Conservation (phyloP, 106 monocot genomes). For the Dendrobium catenatum region DNA sequence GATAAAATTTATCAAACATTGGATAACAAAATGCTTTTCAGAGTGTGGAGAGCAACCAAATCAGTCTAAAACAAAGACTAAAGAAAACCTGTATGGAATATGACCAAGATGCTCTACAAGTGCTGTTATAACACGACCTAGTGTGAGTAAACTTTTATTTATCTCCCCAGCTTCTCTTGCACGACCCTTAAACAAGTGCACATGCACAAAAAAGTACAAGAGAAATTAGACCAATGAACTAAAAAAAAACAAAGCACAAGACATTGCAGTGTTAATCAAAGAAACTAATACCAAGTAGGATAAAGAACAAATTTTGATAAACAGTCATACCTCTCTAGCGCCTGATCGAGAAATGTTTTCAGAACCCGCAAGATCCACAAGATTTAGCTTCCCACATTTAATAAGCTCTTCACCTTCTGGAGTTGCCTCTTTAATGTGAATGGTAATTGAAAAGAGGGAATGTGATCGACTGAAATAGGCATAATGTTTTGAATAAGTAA, state of each 20-base stretch:
- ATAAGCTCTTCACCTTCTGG: constrained; percentile 99
- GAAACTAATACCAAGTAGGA: neutral
- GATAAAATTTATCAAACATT: neutral
- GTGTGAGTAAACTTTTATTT: constrained; percentile 94
- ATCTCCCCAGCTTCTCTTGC: constrained; percentile 99
- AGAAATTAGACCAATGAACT: neutral
- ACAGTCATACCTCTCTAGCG: constrained; percentile 73
- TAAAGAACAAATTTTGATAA: neutral
- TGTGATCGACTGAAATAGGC: constrained; percentile 79
- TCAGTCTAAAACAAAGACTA: neutral
- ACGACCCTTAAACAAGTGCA: constrained; percentile 47
- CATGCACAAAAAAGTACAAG: neutral
- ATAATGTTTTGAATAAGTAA: constrained; percentile 4
- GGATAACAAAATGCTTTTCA: neutral
- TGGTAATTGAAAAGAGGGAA: constrained; percentile 95
- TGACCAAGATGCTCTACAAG: constrained; percentile 98
- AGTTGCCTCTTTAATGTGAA: constrained; percentile 99
- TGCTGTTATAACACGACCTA: constrained; percentile 97
- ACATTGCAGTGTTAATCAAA: neutral
- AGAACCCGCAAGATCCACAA: constrained; percentile 97
- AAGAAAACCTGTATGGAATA: constrained; percentile 72
- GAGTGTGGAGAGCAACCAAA: neutral
- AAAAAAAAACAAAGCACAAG: neutral
- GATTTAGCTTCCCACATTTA: constrained; percentile 93
- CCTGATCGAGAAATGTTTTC: constrained; percentile 98